Evolutionary conservation across 2,329 filamentous ascomycete species (phyloP), one percentile per base, ranked within the genome.

Genomic region (Neonectria sp.): DNA sequence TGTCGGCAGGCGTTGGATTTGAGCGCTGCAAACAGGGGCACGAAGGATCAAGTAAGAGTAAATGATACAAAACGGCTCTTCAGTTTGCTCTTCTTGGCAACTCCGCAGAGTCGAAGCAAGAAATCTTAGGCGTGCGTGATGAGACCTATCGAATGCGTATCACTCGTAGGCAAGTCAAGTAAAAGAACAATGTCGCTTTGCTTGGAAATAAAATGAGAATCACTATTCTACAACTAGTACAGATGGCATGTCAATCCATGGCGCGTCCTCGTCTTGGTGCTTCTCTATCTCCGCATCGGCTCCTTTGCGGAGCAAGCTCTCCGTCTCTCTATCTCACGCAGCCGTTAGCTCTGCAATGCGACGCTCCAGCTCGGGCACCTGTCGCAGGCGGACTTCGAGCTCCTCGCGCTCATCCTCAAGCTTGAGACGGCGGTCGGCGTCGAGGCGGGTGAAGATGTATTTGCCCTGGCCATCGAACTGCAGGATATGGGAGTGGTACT

Each of bases 361-460:
- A 79, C 92, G 91, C 86, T 98, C 92, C 71, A 97, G 88, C 77
- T 97, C 95, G 1, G 94, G 94, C 9, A 98, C 93, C 70, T 94
- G 92, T 67, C 96, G 87, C 58, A 99, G 83, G 79, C 94, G 88
- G 56, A 97, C 85, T 67, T 98, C 95, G 49, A 98, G 86, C 72
- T 98, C 95, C 78, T 99, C 96, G 81, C 93, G 97, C 86, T 98
- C 96, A 81, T 99, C 96, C 85, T 99, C 96, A 56, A 99, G 85
- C 80, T 90, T 88, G 80, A 98, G 81, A 68, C 96, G 87, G 79
- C 88, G 91, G 75, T 98, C 95, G 21, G 95, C 95, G 80, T 99
- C 96, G 56, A 99, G 84, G 63, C 89, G 89, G 0, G 95, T 97
- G 77, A 99, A 99, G 40, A 98, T 90, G 76, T 93, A 97, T 57